Percentiles rank a stretch among this genome's conserved stretches.
phyloP scores from a whole-genome alignment of 768 basidiomycete genomes.

The Grammothele lineata region DNA sequence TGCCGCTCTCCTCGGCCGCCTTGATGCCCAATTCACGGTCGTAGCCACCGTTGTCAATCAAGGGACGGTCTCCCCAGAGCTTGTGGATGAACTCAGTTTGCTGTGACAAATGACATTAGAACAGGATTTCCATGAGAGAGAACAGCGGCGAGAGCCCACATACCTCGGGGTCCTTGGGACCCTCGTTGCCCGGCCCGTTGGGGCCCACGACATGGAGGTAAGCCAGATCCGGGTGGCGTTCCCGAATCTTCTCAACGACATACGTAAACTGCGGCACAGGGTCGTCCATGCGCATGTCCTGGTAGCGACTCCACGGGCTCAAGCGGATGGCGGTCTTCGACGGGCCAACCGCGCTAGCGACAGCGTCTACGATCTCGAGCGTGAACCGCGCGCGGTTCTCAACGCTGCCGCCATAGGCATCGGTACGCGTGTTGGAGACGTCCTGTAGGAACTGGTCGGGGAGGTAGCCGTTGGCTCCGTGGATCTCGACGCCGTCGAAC shows the following conservation, averaged over 20 bases:
- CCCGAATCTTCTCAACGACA: slow-evolving; percentile 37
- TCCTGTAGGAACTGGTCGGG: slow-evolving; percentile 39
- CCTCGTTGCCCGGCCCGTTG: background rate
- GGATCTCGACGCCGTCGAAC: slow-evolving; percentile 26
- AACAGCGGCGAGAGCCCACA: background rate
- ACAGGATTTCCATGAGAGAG: background rate
- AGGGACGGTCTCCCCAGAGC: slow-evolving; percentile 19
- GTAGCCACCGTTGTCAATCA: slow-evolving; percentile 24
- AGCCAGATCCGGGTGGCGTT: slow-evolving; percentile 35
- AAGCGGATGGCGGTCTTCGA: slow-evolving; percentile 36
- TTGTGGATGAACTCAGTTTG: slow-evolving; percentile 19
- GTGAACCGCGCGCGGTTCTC: slow-evolving; percentile 43
- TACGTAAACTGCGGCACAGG: slow-evolving; percentile 53
- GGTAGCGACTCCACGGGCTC: slow-evolving; percentile 30
- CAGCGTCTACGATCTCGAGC: slow-evolving; percentile 37
- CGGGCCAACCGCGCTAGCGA: slow-evolving; percentile 34
- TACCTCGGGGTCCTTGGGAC: slow-evolving; percentile 1
- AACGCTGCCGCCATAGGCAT: slow-evolving; percentile 46
- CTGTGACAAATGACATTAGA: background rate
- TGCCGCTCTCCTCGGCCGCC: slow-evolving; percentile 19
- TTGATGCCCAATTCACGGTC: slow-evolving; percentile 16
- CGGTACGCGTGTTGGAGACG: slow-evolving; percentile 38
- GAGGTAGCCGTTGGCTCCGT: slow-evolving; percentile 29
- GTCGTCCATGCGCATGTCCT: slow-evolving; percentile 35
- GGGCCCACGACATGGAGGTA: slow-evolving; percentile 35